phyloP scores from a whole-genome alignment of 495 filamentous ascomycete species.

The Aspergillus mulundensis region DNA sequence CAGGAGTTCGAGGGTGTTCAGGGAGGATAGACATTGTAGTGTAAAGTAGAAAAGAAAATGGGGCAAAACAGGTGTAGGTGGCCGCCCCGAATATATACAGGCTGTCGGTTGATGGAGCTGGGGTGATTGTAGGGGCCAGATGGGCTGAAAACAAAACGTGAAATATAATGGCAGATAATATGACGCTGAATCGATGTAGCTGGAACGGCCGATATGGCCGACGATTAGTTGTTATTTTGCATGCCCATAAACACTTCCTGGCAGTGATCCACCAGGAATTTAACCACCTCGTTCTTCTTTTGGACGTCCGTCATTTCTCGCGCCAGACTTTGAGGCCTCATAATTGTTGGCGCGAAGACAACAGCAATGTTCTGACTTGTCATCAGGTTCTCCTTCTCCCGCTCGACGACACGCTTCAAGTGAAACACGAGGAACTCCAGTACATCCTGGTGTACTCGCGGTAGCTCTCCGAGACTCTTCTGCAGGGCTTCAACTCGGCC shows the following conservation, averaged over 20 bases:
- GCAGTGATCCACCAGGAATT: slow-evolving; percentile 85
- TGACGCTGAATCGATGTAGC: slow-evolving; percentile 2
- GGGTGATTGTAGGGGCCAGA: slow-evolving; percentile 3
- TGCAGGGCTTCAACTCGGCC: slow-evolving; percentile 63
- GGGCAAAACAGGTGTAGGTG: not conserved
- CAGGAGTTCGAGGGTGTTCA: not conserved
- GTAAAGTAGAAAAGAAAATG: not conserved
- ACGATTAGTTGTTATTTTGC: slow-evolving; percentile 22
- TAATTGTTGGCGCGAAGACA: slow-evolving; percentile 96
- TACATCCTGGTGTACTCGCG: slow-evolving; percentile 76
- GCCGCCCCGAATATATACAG: slow-evolving; percentile 21
- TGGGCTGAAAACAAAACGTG: slow-evolving; percentile 1
- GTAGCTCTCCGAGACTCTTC: slow-evolving; percentile 68
- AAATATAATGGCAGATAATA: slow-evolving; percentile 2
- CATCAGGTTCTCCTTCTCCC: slow-evolving; percentile 86
- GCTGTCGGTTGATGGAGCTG: slow-evolving; percentile 10
- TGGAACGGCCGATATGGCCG: not conserved
- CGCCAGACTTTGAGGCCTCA: slow-evolving; percentile 82
- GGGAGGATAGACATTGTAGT: not conserved
- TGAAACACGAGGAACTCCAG: slow-evolving; percentile 95
- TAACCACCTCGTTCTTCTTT: slow-evolving; percentile 82
- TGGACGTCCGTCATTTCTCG: slow-evolving; percentile 96
- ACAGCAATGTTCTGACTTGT: slow-evolving; percentile 91
- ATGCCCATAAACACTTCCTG: slow-evolving; percentile 66
- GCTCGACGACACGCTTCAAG: slow-evolving; percentile 78